Conservation (phyloP, 129 eudicot genomes). For the Lactuca sativa region DNA sequence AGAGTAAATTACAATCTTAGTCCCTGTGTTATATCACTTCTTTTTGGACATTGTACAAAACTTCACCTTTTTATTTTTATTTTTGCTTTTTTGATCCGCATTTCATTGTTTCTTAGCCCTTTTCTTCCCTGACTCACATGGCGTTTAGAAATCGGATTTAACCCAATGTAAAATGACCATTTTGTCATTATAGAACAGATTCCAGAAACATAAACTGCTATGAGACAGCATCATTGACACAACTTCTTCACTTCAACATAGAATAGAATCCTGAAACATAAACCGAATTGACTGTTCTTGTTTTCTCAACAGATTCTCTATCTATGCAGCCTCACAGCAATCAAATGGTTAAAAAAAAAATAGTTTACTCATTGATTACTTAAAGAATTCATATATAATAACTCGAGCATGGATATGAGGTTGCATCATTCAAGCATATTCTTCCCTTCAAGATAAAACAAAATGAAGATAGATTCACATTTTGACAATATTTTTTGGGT, state of each 20-base stretch:
- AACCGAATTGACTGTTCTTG: slow-evolving; percentile 1
- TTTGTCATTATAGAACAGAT: not conserved
- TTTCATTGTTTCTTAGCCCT: not conserved
- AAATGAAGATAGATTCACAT: slow-evolving; percentile 8
- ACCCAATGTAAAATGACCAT: not conserved
- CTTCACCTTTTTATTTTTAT: too few relatives aligned
- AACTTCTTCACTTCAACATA: not conserved
- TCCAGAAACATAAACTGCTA: not conserved
- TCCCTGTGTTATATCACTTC: not conserved
- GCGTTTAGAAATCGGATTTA: too few relatives aligned
- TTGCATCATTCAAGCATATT: slow-evolving; percentile 3
- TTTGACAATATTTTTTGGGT: not conserved
- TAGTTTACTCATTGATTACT: slow-evolving; percentile 4
- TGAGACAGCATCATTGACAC: too few relatives aligned
- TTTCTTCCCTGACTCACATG: not conserved
- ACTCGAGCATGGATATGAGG: not conserved
- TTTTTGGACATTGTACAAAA: not conserved
- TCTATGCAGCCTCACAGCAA: slow-evolving; percentile 5
- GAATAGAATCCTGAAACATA: not conserved
- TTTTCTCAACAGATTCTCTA: not conserved
- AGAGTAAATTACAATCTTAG: not conserved
- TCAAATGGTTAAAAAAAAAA: not conserved
- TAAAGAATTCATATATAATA: not conserved
- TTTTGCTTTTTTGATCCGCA: too few relatives aligned
- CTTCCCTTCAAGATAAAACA: slow-evolving; percentile 2